These are phyloP conservation scores for Podila minutissima DNA, from an alignment of 192 early-diverging fungal genomes.

Conservation along the genomic window DNA sequence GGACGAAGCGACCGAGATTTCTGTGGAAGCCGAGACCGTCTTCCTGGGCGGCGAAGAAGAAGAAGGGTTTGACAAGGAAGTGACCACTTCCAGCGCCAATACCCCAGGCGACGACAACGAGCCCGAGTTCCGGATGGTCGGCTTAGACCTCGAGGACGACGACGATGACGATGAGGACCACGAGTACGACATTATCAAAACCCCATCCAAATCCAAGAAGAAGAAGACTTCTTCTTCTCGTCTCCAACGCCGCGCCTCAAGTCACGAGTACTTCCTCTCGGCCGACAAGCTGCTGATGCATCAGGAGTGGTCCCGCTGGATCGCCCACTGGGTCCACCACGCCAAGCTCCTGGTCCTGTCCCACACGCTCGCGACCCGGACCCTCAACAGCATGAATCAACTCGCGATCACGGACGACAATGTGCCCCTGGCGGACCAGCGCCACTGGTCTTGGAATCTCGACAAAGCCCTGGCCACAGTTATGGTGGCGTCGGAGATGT, in stretches of 20 bases:
- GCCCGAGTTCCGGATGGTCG: neutral
- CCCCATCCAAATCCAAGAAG: neutral
- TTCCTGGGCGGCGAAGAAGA: neutral
- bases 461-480: constrained; percentile 31
- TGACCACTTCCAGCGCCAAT: too few species aligned
- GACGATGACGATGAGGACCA: constrained; percentile 6
- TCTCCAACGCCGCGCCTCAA: too few species aligned
- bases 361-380: constrained; percentile 18
- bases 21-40: constrained; percentile 10
- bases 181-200: neutral
- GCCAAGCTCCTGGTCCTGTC: constrained; percentile 30
- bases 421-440: constrained; percentile 18
- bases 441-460: constrained; percentile 41
- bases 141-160: neutral
- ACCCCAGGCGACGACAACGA: neutral
- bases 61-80: neutral
- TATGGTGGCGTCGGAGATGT: constrained; percentile 38
- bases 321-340: constrained; percentile 36
- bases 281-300: constrained; percentile 33
- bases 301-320: constrained; percentile 43
- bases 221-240: too few species aligned
- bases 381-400: constrained; percentile 23
- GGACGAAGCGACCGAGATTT: neutral
- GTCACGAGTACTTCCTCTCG: constrained; percentile 12
- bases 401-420: constrained; percentile 20